phyloP scores from a whole-genome alignment of 345 rosid genomes.

The Salix viminalis region DNA sequence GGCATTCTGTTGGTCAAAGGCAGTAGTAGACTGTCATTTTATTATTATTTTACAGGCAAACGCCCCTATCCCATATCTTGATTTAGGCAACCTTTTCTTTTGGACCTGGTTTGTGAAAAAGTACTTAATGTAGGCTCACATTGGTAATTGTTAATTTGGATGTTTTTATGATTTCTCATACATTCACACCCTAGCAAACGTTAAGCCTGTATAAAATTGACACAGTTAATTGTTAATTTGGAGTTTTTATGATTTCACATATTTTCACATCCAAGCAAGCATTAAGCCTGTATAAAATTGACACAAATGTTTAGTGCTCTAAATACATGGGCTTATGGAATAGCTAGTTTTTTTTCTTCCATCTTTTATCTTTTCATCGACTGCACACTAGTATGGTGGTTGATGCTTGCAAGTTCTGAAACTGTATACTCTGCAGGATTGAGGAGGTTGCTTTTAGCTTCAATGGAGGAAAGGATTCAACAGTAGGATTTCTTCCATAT shows the following conservation, averaged over 20 bases:
- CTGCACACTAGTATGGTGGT: constrained; percentile 8
- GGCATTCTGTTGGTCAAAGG: not conserved
- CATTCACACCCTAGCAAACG: not conserved
- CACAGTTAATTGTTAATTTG: not conserved
- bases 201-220: no score
- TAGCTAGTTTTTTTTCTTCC: not conserved
- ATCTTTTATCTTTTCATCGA: no score
- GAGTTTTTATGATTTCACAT: not conserved
- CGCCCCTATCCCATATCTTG: not conserved
- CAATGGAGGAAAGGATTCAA: constrained; percentile 98
- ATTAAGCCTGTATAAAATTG: no score
- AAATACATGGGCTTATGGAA: no score
- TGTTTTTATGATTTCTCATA: not conserved
- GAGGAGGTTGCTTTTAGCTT: constrained; percentile 98
- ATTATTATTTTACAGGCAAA: not conserved
- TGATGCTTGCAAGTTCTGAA: constrained; percentile 26
- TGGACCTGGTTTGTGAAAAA: not conserved
- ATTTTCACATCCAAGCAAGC: not conserved
- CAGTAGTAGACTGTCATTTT: not conserved
- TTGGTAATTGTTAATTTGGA: not conserved
- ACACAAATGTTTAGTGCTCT: no score
- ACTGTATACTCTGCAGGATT: constrained; percentile 39
- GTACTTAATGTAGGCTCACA: not conserved
- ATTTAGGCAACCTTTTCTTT: not conserved
- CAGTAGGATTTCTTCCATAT: constrained; percentile 50